phyloP scores from a whole-genome alignment of 805 yeast species.

The Wickerhamiella kazuoi region DNA sequence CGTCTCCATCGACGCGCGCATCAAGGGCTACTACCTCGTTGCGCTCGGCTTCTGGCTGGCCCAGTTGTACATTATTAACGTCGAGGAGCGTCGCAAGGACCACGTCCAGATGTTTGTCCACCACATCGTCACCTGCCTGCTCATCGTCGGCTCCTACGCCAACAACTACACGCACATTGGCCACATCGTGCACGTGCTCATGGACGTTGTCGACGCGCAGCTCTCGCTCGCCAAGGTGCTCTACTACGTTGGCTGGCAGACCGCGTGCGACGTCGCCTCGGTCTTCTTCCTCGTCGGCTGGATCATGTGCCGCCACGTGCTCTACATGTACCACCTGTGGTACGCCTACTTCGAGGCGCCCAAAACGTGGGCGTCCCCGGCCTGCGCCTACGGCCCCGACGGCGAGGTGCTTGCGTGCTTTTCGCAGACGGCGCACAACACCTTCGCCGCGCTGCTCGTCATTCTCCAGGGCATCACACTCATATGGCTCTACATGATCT shows the following conservation, averaged over 20 bases:
- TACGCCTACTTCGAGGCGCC: conserved; percentile 36
- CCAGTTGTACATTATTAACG: conserved; percentile 56
- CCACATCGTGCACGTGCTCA: conserved; percentile 53
- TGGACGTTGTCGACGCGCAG: conserved; percentile 70
- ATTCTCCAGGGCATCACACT: conserved; percentile 48
- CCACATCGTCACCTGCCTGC: conserved; percentile 59
- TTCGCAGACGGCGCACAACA: conserved; percentile 18
- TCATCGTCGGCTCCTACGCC: conserved; percentile 55
- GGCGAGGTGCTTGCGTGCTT: conserved; percentile 20
- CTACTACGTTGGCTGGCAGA: conserved; percentile 47
- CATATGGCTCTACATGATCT: conserved; percentile 61
- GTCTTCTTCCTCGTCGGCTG: conserved; percentile 47
- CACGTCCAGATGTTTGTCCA: conserved; percentile 74
- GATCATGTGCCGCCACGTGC: conserved; percentile 56
- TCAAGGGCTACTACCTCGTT: conserved; percentile 54
- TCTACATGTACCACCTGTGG: conserved; percentile 48
- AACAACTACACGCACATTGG: conserved; percentile 64
- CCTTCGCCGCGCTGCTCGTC: conserved; percentile 38
- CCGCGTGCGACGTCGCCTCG: conserved; percentile 52
- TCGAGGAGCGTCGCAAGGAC: conserved; percentile 70
- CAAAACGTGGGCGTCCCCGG: conserved; percentile 22
- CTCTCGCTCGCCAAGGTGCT: conserved; percentile 59
- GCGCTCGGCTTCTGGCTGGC: conserved; percentile 68
- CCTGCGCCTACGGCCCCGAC: conserved; percentile 15
- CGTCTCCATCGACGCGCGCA: conserved; percentile 30